Percentiles rank a stretch among this genome's conserved stretches.
Evolutionary conservation across 306 rosid species (phyloP).

Genomic region (Bauhinia variegata): DNA sequence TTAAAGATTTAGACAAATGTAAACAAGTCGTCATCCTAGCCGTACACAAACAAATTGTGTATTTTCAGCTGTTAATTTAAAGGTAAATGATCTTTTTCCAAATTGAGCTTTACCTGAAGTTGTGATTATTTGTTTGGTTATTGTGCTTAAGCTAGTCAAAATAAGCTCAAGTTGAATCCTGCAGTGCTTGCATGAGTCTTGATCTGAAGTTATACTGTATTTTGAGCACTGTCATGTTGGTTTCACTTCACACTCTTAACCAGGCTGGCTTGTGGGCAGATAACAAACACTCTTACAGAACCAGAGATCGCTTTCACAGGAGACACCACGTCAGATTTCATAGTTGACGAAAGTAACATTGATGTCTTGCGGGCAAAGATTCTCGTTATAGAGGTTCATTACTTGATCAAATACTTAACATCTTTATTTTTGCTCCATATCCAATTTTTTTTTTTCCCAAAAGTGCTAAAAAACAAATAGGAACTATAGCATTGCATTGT

Average conservation of each 20-base stretch:
- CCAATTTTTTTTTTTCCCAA: no score
- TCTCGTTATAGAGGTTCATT: slow-evolving; percentile 82
- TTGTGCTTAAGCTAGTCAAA: slow-evolving; percentile 1
- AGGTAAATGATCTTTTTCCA: slow-evolving; percentile 1
- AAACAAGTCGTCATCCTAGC: background rate
- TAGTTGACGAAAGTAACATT: slow-evolving; percentile 58
- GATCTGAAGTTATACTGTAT: background rate
- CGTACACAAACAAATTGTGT: background rate
- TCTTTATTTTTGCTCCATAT: background rate
- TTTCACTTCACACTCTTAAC: slow-evolving; percentile 12
- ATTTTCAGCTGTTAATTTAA: background rate
- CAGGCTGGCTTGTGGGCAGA: slow-evolving; percentile 57
- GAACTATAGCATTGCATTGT: no score
- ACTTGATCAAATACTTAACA: slow-evolving; percentile 23
- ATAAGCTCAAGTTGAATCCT: background rate
- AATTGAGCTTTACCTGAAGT: background rate
- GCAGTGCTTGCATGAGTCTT: background rate
- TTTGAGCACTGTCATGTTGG: background rate
- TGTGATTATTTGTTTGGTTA: background rate
- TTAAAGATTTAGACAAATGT: background rate
- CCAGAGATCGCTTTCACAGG: slow-evolving; percentile 96
- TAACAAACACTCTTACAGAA: slow-evolving; percentile 70
- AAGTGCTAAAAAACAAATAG: no score
- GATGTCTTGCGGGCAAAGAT: slow-evolving; percentile 79
- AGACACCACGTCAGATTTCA: slow-evolving; percentile 82